Conservation (phyloP, 805 yeast genomes). For the Lachancea meyersii region DNA sequence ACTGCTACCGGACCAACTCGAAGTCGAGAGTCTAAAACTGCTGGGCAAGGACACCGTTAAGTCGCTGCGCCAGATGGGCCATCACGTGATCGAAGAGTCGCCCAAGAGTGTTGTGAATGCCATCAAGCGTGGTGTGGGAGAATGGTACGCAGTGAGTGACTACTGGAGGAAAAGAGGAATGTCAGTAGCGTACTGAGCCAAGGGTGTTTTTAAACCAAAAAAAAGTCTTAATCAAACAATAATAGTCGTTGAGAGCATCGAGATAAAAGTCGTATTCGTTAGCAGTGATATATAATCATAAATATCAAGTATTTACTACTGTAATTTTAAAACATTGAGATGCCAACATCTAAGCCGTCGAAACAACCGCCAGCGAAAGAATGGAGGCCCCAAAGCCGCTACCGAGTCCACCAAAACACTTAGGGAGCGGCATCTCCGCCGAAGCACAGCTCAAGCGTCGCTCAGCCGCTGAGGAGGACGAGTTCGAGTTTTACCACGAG, state of each 20-base stretch:
- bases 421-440: neutral
- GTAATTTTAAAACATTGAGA: neutral
- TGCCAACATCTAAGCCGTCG: neutral
- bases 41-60: constrained; percentile 38
- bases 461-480: constrained; percentile 17
- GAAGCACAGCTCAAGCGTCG: neutral
- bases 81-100: constrained; percentile 36
- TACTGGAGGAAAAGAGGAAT: constrained; percentile 81
- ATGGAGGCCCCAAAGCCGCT: constrained; percentile 11
- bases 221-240: no score
- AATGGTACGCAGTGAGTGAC: constrained; percentile 74
- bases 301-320: neutral
- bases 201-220: neutral
- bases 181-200: constrained; percentile 18
- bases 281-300: neutral
- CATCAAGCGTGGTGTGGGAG: constrained; percentile 37
- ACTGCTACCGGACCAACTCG: constrained; percentile 62
- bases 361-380: constrained; percentile 1
- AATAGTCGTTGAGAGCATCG: neutral
- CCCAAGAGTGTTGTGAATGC: constrained; percentile 58
- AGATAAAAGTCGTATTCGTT: neutral
- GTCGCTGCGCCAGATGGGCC: constrained; percentile 43
- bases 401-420: constrained; percentile 8
- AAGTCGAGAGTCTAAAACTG: constrained; percentile 48
- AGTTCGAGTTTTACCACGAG: constrained; percentile 37